Evolutionary conservation across 306 rosid genomes (phyloP).

Genomic region (Senna siamea): DNA sequence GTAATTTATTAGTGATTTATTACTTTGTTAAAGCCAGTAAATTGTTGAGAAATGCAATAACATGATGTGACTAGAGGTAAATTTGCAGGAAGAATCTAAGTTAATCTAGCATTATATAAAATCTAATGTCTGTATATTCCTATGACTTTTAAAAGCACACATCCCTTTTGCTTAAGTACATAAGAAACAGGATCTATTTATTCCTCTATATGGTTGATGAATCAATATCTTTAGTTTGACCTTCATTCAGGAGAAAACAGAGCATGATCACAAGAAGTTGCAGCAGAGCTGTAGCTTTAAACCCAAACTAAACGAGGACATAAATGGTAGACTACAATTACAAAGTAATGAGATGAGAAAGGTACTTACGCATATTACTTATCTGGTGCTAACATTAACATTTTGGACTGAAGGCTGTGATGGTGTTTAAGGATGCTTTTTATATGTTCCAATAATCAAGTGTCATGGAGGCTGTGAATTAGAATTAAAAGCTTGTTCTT

Average conservation of each 20-base stretch:
- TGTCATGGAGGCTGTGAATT: conserved; percentile 16
- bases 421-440: conserved; percentile 13
- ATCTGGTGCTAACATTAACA: conserved; percentile 16
- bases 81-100: conserved; percentile 6
- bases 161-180: not conserved
- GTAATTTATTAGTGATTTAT: not conserved
- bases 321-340: conserved; percentile 38
- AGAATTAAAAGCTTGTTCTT: not conserved
- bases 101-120: conserved; percentile 12
- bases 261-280: conserved; percentile 45
- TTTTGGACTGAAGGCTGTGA: conserved; percentile 18
- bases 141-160: conserved; percentile 19
- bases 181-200: not conserved
- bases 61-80: not conserved
- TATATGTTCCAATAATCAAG: not conserved
- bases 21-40: not conserved
- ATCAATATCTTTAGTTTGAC: conserved; percentile 19
- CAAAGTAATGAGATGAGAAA: conserved; percentile 48
- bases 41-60: conserved; percentile 2
- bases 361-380: conserved; percentile 47
- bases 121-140: conserved; percentile 10
- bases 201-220: conserved; percentile 14
- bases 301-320: conserved; percentile 54
- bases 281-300: conserved; percentile 45
- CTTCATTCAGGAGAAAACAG: conserved; percentile 54